These are phyloP conservation scores for Euphrasia confusa DNA, from an alignment of 257 asterid genomes.

Conservation along the genomic window DNA sequence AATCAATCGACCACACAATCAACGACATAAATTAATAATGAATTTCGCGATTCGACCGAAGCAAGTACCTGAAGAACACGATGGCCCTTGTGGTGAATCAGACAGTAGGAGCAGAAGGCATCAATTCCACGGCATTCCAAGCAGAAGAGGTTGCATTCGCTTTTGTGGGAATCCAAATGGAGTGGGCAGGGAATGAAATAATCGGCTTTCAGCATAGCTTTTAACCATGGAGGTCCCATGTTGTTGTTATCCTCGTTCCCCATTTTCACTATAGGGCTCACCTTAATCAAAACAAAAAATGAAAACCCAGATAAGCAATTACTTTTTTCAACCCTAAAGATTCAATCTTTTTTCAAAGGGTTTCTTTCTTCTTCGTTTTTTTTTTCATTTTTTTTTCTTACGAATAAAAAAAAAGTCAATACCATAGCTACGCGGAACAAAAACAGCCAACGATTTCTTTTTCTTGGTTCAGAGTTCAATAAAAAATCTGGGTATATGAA, in stretches of 20 bases:
- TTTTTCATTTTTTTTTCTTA: background rate
- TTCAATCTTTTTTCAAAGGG: background rate
- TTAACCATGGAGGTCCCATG: conserved; percentile 58
- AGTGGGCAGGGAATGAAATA: conserved; percentile 52
- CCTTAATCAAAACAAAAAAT: background rate
- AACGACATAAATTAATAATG: background rate
- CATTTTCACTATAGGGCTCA: conserved; percentile 18
- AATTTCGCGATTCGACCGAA: too few relatives aligned
- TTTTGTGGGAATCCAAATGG: conserved; percentile 42
- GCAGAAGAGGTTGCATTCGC: conserved; percentile 58
- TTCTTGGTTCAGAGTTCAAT: conserved; percentile 1
- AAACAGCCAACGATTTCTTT: too few relatives aligned
- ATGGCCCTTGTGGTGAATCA: conserved; percentile 49
- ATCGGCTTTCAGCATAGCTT: conserved; percentile 49
- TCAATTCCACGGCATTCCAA: conserved; percentile 58
- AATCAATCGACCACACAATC: background rate
- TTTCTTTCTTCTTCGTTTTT: background rate
- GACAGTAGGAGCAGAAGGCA: conserved; percentile 63
- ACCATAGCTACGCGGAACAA: background rate
- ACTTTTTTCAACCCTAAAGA: background rate
- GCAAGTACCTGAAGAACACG: conserved; percentile 51
- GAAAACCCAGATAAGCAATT: background rate
- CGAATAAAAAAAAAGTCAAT: background rate
- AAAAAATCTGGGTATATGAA: conserved; percentile 17
- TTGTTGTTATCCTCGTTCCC: conserved; percentile 7